Conservation (phyloP, 805 yeast species). For the Ogataea nakhonphanomensis region DNA sequence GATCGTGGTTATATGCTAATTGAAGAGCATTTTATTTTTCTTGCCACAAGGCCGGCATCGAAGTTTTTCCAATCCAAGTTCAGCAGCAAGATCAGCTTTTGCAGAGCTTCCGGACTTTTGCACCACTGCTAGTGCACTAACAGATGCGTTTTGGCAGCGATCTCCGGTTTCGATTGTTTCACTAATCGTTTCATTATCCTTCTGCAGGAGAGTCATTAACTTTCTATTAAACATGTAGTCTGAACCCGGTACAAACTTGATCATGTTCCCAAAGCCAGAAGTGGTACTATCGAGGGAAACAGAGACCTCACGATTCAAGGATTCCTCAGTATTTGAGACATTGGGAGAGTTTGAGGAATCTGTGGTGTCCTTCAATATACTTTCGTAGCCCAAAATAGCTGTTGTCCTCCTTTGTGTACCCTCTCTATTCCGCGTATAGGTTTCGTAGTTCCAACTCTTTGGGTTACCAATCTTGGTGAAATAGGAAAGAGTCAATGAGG, state of each 20-base stretch:
- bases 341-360: not conserved
- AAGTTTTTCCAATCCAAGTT: constrained; percentile 11
- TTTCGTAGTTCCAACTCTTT: constrained; percentile 3
- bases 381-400: too few species aligned
- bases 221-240: constrained; percentile 18
- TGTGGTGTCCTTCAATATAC: too few species aligned
- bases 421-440: not conserved
- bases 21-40: constrained; percentile 12
- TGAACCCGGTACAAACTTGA: constrained; percentile 17
- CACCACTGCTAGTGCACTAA: too few species aligned
- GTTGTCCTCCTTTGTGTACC: not conserved
- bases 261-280: constrained; percentile 3
- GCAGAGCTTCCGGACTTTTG: constrained; percentile 4
- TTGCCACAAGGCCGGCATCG: constrained; percentile 13
- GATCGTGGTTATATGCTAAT: constrained; percentile 1
- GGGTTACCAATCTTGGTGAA: constrained; percentile 16
- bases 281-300: constrained; percentile 4
- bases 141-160: not conserved
- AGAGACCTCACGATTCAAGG: constrained; percentile 5
- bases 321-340: not conserved
- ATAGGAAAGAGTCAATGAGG: constrained; percentile 18
- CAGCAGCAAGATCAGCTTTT: not conserved
- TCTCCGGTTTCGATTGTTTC: not conserved
- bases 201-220: constrained; percentile 14
- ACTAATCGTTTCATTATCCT: constrained; percentile 2